phyloP scores from a whole-genome alignment of 306 rosid species.

The Datisca glomerata region DNA sequence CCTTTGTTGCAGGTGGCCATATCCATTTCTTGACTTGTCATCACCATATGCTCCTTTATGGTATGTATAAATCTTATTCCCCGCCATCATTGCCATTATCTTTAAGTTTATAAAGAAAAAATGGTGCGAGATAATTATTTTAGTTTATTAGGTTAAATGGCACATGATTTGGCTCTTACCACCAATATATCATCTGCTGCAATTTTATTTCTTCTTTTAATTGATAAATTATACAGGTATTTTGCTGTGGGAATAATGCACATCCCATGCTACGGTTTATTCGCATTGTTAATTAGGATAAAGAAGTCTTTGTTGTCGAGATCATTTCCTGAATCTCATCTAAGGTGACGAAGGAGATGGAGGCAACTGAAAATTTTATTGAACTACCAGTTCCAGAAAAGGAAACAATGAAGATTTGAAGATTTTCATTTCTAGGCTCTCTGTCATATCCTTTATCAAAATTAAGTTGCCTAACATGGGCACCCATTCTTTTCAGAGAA shows the following conservation, averaged over 20 bases:
- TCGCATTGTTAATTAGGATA: conserved; percentile 42
- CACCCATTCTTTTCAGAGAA: no score
- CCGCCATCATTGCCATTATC: conserved; percentile 1
- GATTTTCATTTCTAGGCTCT: no score
- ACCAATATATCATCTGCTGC: background rate
- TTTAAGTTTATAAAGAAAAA: no score
- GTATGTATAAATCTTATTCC: conserved; percentile 27
- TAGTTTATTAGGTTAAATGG: background rate
- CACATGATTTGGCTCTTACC: background rate
- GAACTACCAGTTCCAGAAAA: no score
- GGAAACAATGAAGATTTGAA: no score
- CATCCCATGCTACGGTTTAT: conserved; percentile 57
- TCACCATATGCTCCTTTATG: conserved; percentile 71
- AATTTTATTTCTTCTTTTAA: background rate
- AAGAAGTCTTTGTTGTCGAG: conserved; percentile 38
- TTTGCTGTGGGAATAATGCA: conserved; percentile 52
- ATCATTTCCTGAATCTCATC: conserved; percentile 39
- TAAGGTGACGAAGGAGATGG: conserved; percentile 5
- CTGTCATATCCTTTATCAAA: no score
- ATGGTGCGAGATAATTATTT: no score
- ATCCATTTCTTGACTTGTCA: conserved; percentile 78
- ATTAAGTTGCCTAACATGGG: no score
- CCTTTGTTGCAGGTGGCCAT: conserved; percentile 75
- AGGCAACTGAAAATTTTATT: no score
- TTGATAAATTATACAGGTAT: conserved; percentile 40